These are phyloP conservation scores for Neurospora sp. DNA, from an alignment of 495 filamentous ascomycete species.

Conservation along the genomic window DNA sequence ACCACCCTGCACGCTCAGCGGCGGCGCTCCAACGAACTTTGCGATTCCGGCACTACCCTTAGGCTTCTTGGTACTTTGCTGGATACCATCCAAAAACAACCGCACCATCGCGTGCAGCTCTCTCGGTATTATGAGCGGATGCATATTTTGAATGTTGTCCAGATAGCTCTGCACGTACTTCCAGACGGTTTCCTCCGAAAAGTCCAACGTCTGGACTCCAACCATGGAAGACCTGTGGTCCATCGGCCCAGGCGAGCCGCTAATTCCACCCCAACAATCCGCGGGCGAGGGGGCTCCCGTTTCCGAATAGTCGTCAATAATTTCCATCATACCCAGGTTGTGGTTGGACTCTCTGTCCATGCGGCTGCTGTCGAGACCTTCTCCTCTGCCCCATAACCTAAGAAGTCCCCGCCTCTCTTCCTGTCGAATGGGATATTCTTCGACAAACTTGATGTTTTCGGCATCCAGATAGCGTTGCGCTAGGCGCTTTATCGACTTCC, in stretches of 20 bases:
- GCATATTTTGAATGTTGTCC: slow-evolving; percentile 73
- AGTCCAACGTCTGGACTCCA: slow-evolving; percentile 44
- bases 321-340: slow-evolving; percentile 19
- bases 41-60: slow-evolving; percentile 11
- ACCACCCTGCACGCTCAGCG: slow-evolving; percentile 15
- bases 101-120: slow-evolving; percentile 41
- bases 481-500: slow-evolving; percentile 53
- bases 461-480: slow-evolving; percentile 34
- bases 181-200: slow-evolving; percentile 51
- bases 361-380: slow-evolving; percentile 46
- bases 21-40: slow-evolving; percentile 18
- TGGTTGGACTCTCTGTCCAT: slow-evolving; percentile 20
- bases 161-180: slow-evolving; percentile 63
- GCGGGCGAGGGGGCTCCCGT: slow-evolving; percentile 37
- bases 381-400: slow-evolving; percentile 68
- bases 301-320: slow-evolving; percentile 35
- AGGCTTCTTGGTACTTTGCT: slow-evolving; percentile 17
- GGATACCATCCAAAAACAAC: slow-evolving; percentile 35
- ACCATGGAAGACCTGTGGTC: slow-evolving; percentile 43
- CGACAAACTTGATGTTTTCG: slow-evolving; percentile 51
- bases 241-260: slow-evolving; percentile 29
- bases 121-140: slow-evolving; percentile 63
- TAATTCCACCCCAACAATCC: slow-evolving; percentile 40
- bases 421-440: slow-evolving; percentile 52
- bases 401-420: slow-evolving; percentile 71